phyloP scores from a whole-genome alignment of 1,284 basidiomycete species.

The Trichosporon coremiiforme region DNA sequence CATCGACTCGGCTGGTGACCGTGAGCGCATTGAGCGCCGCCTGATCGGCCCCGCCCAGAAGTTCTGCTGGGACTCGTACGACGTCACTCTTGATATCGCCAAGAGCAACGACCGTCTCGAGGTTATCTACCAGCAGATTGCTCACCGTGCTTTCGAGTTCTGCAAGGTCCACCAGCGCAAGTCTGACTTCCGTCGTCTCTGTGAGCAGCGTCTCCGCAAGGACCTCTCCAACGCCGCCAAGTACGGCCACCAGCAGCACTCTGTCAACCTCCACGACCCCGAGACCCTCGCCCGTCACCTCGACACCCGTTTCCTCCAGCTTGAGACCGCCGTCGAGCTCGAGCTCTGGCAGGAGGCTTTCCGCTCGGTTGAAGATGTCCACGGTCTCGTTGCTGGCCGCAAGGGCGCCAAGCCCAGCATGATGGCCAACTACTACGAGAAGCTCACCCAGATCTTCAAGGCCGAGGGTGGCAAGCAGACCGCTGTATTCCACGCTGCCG shows the following conservation, averaged over 20 bases:
- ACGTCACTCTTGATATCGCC: constrained; percentile 92
- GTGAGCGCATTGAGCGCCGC: constrained; percentile 92
- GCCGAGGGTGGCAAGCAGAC: constrained; percentile 64
- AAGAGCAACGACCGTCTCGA: constrained; percentile 97
- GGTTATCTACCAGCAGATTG: constrained; percentile 92
- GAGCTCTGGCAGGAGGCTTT: constrained; percentile 99
- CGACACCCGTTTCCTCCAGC: constrained; percentile 96
- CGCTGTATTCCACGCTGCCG: constrained; percentile 95
- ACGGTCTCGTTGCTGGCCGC: constrained; percentile 82
- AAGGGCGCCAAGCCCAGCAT: constrained; percentile 87
- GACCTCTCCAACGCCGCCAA: constrained; percentile 95
- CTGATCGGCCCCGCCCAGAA: constrained; percentile 97
- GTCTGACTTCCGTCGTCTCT: constrained; percentile 95
- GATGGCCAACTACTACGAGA: constrained; percentile 99
- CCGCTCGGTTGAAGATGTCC: constrained; percentile 97
- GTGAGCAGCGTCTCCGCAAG: constrained; percentile 86
- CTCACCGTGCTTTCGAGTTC: constrained; percentile 96
- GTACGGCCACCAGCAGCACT: constrained; percentile 90
- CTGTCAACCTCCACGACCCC: constrained; percentile 96
- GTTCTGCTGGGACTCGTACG: constrained; percentile 98
- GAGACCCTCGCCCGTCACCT: constrained; percentile 97
- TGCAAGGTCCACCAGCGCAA: constrained; percentile 92
- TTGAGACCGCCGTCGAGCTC: constrained; percentile 96
- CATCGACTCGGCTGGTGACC: constrained; percentile 66
- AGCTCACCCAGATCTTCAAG: constrained; percentile 90